Evolutionary conservation across 345 rosid genomes (phyloP).

Genomic region (Syzygium oleosum): DNA sequence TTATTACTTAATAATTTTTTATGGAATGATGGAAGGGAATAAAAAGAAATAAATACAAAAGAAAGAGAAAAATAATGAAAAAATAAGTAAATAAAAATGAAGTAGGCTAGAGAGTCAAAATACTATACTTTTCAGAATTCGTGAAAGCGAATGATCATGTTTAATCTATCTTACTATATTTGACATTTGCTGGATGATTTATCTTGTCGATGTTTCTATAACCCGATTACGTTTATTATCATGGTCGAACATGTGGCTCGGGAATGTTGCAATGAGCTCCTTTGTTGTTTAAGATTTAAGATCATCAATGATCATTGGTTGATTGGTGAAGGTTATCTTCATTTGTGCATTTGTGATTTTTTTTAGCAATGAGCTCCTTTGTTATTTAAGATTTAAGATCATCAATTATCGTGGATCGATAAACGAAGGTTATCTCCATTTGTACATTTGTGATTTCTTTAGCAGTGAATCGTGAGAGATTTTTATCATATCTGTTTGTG

Average conservation of each 20-base stretch:
- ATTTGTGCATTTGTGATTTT: not conserved
- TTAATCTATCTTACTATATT: not conserved
- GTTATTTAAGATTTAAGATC: not conserved
- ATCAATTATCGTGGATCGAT: not conserved
- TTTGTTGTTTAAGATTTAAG: not conserved
- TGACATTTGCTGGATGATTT: fast-evolving
- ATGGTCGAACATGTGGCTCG: not conserved
- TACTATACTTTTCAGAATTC: not conserved
- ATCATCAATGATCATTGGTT: not conserved
- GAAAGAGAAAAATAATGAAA: not conserved
- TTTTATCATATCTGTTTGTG: not conserved
- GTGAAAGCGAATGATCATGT: not conserved
- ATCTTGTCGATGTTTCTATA: not conserved
- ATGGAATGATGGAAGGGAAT: not conserved
- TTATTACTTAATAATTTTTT: not conserved
- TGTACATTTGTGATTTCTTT: not conserved
- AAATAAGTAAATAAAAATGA: not conserved
- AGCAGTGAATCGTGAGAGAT: not conserved
- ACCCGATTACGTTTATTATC: not conserved
- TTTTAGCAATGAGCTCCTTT: not conserved
- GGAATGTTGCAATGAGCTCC: not conserved
- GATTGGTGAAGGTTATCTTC: not conserved
- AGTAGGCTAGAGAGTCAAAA: not conserved
- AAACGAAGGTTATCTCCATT: not conserved
- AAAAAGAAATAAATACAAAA: not conserved